These are phyloP conservation scores for Platanthera guangdongensis DNA, from an alignment of 106 monocot genomes.

Conservation along the genomic window DNA sequence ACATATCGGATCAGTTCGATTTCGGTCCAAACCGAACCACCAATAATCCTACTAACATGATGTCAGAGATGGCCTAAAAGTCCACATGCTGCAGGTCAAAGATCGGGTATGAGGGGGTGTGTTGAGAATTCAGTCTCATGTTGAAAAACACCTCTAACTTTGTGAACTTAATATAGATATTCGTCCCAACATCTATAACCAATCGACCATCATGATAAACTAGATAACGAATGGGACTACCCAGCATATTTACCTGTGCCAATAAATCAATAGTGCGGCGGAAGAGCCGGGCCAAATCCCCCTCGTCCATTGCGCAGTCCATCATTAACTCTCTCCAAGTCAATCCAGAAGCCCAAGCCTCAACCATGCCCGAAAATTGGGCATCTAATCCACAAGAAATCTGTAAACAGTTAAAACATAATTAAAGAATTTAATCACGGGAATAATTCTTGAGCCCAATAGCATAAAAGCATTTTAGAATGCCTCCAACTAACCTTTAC, in stretches of 20 bases:
- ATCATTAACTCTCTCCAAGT: constrained; percentile 94
- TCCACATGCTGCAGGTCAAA: too few species aligned
- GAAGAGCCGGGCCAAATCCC: constrained; percentile 84
- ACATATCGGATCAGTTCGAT: too few species aligned
- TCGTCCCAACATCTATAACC: neutral
- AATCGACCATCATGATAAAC: neutral
- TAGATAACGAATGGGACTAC: neutral
- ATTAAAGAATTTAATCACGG: neutral
- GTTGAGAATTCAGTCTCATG: too few species aligned
- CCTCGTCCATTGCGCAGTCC: constrained; percentile 96
- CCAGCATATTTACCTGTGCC: constrained; percentile 47
- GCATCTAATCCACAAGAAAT: constrained; percentile 70
- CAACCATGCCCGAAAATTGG: constrained; percentile 95
- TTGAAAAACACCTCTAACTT: too few species aligned
- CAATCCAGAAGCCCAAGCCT: constrained; percentile 92
- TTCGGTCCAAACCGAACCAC: too few species aligned
- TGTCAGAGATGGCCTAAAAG: too few species aligned
- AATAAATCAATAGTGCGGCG: constrained; percentile 86
- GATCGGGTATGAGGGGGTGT: too few species aligned
- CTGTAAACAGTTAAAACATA: constrained; percentile 17
- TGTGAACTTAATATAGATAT: neutral
- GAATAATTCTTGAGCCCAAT: neutral
- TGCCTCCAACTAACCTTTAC: constrained; percentile 53
- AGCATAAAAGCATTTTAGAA: neutral
- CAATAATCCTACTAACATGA: too few species aligned